Conservation (phyloP, 306 rosid genomes). For the Boehmeria nivea region DNA sequence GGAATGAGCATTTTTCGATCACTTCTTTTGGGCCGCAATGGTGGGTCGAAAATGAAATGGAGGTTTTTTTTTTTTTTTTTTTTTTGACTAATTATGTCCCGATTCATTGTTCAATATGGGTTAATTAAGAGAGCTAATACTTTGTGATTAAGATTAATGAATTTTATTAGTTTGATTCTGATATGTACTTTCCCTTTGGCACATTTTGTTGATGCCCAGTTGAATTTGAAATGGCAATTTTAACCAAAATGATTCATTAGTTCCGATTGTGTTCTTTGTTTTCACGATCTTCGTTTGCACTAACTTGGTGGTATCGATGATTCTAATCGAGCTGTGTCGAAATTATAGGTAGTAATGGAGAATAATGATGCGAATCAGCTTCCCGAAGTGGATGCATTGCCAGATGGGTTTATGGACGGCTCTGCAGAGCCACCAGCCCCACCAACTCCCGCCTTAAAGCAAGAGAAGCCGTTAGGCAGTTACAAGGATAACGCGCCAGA, state of each 20-base stretch:
- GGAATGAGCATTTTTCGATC: no score
- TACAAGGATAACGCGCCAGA: constrained; percentile 34
- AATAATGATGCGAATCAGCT: constrained; percentile 74
- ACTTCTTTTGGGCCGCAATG: no score
- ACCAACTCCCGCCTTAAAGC: constrained; percentile 50
- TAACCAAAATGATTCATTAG: background rate
- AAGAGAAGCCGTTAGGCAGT: constrained; percentile 42
- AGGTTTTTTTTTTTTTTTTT: no score
- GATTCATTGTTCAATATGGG: no score
- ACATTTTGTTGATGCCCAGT: background rate
- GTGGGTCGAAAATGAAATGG: no score
- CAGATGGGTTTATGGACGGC: constrained; percentile 89
- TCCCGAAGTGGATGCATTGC: constrained; percentile 86
- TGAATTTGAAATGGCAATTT: constrained; percentile 6
- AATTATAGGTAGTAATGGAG: constrained; percentile 66
- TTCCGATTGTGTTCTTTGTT: constrained; percentile 1
- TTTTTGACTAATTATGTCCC: no score
- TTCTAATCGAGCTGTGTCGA: constrained; percentile 20
- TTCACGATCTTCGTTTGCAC: constrained; percentile 4
- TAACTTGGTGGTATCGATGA: constrained; percentile 18
- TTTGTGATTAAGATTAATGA: background rate
- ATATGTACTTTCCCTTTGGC: background rate
- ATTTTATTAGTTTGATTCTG: background rate
- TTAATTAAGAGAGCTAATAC: background rate
- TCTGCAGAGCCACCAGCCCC: constrained; percentile 59